phyloP scores from a whole-genome alignment of 2,329 filamentous ascomycete species.

The Aspergillus caelatus region DNA sequence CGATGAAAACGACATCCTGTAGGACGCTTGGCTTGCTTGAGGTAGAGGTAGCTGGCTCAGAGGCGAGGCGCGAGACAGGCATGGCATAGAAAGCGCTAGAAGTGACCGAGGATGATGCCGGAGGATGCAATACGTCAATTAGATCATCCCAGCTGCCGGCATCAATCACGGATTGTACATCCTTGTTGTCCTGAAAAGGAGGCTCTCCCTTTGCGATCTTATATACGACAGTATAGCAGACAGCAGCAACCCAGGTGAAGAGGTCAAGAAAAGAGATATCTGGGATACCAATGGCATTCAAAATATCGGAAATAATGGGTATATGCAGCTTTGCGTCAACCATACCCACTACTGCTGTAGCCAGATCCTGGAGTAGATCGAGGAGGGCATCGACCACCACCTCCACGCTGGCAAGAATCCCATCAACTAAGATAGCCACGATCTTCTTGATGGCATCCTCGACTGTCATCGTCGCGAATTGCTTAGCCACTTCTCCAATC shows the following conservation, averaged over 20 bases:
- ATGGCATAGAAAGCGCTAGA: too few species aligned
- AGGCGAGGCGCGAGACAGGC: too few species aligned
- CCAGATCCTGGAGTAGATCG: background rate
- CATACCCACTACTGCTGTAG: conserved; percentile 1
- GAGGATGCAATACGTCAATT: background rate
- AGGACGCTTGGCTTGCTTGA: too few species aligned
- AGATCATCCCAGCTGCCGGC: conserved; percentile 7
- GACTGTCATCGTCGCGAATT: conserved; percentile 1
- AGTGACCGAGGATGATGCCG: too few species aligned
- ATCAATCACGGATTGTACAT: background rate
- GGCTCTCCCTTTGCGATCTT: conserved; percentile 7
- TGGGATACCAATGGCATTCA: conserved; percentile 6
- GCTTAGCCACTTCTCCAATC: background rate
- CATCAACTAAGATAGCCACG: conserved; percentile 1
- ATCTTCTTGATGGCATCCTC: conserved; percentile 1
- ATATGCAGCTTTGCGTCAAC: conserved; percentile 16
- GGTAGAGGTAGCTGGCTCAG: too few species aligned
- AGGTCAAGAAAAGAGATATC: conserved; percentile 12
- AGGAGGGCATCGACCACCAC: conserved; percentile 12
- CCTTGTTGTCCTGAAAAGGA: conserved; percentile 3
- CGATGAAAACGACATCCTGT: too few species aligned
- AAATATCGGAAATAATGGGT: conserved; percentile 13
- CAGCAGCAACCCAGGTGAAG: conserved; percentile 9
- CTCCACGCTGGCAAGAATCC: background rate
- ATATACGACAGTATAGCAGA: conserved; percentile 7